A percentile compares a stretch with the other conserved stretches of the same genome.
Conservation (phyloP, 495 filamentous ascomycete genomes). For the Pseudoneurospora amorphoporcata region DNA sequence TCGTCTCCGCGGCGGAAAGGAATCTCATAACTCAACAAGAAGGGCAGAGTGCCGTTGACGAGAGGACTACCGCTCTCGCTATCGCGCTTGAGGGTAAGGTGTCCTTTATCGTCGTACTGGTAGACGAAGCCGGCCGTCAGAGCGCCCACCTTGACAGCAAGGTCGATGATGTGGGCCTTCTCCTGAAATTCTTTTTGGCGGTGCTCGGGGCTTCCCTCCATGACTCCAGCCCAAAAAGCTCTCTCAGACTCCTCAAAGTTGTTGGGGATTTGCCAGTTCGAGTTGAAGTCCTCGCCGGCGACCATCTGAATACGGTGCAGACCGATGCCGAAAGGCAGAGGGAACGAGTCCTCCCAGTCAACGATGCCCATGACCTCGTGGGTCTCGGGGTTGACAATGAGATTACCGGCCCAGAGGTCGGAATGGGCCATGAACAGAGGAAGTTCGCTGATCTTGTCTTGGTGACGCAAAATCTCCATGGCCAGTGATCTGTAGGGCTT, state of each 20-base stretch:
- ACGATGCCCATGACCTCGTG: conserved; percentile 26
- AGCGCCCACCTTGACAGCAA: background rate
- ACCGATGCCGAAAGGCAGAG: conserved; percentile 25
- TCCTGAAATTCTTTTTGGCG: background rate
- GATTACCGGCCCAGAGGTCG: conserved; percentile 23
- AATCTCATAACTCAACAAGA: background rate
- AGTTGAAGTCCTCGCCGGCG: background rate
- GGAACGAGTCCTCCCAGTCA: conserved; percentile 23
- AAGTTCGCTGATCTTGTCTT: background rate
- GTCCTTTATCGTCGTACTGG: background rate
- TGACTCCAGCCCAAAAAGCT: background rate
- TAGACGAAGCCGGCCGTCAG: background rate
- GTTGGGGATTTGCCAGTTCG: background rate
- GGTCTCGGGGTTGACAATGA: conserved; percentile 21
- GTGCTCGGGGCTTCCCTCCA: background rate
- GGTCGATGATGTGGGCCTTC: background rate
- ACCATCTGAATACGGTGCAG: conserved; percentile 14
- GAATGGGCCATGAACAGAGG: conserved; percentile 18
- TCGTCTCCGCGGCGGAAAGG: background rate
- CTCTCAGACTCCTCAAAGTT: background rate
- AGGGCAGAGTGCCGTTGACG: background rate
- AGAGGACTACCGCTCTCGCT: background rate
- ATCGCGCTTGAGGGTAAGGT: background rate
- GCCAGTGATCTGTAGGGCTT: background rate
- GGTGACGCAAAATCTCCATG: background rate